Evolutionary conservation across 2,329 filamentous ascomycete species (phyloP).

Genomic region (Fusarium duplospermum): DNA sequence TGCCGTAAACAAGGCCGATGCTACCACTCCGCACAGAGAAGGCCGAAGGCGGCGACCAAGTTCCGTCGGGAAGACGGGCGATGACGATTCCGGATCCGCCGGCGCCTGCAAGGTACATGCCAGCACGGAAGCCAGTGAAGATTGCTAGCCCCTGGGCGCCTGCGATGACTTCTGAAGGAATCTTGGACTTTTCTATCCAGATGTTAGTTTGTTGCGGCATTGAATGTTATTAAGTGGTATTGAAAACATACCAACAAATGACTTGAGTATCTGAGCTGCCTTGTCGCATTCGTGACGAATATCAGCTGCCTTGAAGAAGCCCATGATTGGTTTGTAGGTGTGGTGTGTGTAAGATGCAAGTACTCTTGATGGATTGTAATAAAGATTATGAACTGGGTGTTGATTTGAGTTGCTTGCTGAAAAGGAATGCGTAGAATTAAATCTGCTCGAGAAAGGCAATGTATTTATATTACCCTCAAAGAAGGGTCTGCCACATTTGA

Average conservation of each 20-base stretch:
- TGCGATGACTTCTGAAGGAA: conserved; percentile 58
- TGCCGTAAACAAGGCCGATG: conserved; percentile 75
- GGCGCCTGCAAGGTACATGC: conserved; percentile 67
- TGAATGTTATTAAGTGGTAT: not conserved
- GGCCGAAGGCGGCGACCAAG: conserved; percentile 77
- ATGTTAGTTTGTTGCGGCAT: not conserved
- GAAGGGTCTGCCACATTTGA: not conserved
- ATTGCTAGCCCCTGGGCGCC: conserved; percentile 68
- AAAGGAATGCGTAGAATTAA: not conserved
- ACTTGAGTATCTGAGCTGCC: conserved; percentile 21
- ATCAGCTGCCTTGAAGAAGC: conserved; percentile 17
- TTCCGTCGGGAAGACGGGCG: conserved; percentile 62
- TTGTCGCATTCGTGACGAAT: conserved; percentile 22
- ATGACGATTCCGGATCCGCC: conserved; percentile 67
- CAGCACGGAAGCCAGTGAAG: conserved; percentile 69
- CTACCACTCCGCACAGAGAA: conserved; percentile 78
- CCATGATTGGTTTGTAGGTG: conserved; percentile 2
- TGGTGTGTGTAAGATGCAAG: not conserved
- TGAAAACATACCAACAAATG: conserved; percentile 17
- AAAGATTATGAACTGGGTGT: not conserved
- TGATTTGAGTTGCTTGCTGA: not conserved
- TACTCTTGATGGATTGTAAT: not conserved
- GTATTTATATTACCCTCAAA: not conserved
- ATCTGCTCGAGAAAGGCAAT: not conserved
- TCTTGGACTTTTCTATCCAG: conserved; percentile 32